A percentile compares a stretch with the other conserved stretches of the same genome.
phyloP scores from a whole-genome alignment of 1,284 basidiomycete species.

The Microbotryum saponariae region DNA sequence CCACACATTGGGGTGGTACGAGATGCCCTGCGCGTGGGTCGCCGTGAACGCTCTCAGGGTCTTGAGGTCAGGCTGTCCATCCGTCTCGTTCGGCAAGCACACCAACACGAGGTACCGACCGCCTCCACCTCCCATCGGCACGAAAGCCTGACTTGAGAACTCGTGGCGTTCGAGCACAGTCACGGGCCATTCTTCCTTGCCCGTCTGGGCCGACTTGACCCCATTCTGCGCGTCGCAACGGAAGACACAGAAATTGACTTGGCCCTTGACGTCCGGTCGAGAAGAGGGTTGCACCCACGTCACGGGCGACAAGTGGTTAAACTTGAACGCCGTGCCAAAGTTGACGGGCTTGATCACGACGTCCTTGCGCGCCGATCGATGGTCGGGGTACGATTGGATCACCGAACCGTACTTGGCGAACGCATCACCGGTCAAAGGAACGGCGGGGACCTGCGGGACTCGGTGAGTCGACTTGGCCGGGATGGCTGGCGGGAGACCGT shows the following conservation, averaged over 20 bases:
- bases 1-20: conserved; percentile 75
- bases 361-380: conserved; percentile 52
- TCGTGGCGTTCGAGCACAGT: conserved; percentile 62
- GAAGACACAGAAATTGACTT: conserved; percentile 35
- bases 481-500: not conserved
- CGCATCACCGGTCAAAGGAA: conserved; percentile 70
- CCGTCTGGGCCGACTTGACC: conserved; percentile 38
- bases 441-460: conserved; percentile 51
- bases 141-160: conserved; percentile 59
- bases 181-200: conserved; percentile 42
- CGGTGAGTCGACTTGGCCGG: not conserved
- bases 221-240: conserved; percentile 34
- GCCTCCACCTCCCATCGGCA: conserved; percentile 63
- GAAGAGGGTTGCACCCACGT: conserved; percentile 18
- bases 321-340: conserved; percentile 78
- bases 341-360: conserved; percentile 71
- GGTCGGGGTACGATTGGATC: conserved; percentile 67
- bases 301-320: conserved; percentile 70
- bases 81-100: conserved; percentile 53
- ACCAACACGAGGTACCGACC: conserved; percentile 69
- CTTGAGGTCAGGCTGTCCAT: conserved; percentile 65
- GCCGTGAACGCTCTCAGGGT: conserved; percentile 74
- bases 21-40: conserved; percentile 67
- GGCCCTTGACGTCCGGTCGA: conserved; percentile 1
- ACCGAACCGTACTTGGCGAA: conserved; percentile 78